Percentiles rank a stretch among this genome's conserved stretches.
phyloP scores from a whole-genome alignment of 371 early-diverging fungal species.

The Circinella umbellata region DNA sequence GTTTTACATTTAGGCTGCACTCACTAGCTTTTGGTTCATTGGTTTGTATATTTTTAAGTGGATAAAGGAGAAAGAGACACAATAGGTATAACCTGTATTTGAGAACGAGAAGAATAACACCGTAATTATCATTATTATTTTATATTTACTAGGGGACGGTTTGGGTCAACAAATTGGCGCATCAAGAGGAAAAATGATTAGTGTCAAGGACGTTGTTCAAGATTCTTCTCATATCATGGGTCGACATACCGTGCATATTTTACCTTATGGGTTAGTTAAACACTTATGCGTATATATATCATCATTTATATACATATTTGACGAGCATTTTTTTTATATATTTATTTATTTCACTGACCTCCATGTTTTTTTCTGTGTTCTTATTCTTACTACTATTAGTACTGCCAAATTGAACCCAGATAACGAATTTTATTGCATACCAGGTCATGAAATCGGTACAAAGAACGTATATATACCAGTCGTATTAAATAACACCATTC shows the following conservation, averaged over 20 bases:
- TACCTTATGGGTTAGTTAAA: constrained; percentile 49
- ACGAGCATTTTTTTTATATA: too few species aligned
- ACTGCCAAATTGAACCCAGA: constrained; percentile 53
- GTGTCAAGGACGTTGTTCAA: constrained; percentile 43
- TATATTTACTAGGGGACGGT: constrained; percentile 27
- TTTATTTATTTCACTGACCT: too few species aligned
- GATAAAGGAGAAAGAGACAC: too few species aligned
- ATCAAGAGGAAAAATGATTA: constrained; percentile 46
- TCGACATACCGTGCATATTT: constrained; percentile 53
- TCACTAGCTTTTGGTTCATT: too few species aligned
- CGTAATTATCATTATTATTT: not conserved
- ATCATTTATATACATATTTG: too few species aligned
- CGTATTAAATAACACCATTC: constrained; percentile 53
- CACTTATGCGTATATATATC: not conserved
- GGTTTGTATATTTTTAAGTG: too few species aligned
- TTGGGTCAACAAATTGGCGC: constrained; percentile 42
- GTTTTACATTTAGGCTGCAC: too few species aligned
- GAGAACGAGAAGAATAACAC: not conserved
- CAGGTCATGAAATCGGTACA: constrained; percentile 32
- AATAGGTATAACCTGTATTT: not conserved
- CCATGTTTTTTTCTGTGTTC: too few species aligned
- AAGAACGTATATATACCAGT: constrained; percentile 52
- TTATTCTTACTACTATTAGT: constrained; percentile 16
- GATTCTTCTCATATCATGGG: constrained; percentile 54
- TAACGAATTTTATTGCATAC: constrained; percentile 48